These are phyloP conservation scores for Lasiodiplodia gonubiensis DNA, from an alignment of 2,329 filamentous ascomycete genomes.

Conservation along the genomic window DNA sequence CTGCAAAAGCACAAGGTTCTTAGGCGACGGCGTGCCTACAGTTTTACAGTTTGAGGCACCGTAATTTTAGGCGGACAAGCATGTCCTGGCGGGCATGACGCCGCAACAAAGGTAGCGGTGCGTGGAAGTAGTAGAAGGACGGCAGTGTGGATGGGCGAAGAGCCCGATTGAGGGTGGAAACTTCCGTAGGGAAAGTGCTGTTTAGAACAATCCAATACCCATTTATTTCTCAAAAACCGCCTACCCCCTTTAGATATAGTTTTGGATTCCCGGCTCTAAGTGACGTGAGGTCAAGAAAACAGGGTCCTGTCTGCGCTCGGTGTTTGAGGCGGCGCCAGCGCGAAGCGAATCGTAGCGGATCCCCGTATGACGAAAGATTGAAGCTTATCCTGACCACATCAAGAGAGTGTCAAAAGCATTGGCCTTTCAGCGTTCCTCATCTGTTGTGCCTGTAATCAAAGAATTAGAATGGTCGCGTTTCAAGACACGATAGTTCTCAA, in stretches of 20 bases:
- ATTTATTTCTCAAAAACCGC: not conserved
- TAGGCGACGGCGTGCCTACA: not conserved
- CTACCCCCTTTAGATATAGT: not conserved
- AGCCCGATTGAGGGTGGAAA: not conserved
- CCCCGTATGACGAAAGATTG: not conserved
- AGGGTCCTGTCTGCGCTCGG: not conserved
- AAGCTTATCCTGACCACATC: conserved; percentile 7
- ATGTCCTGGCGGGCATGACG: not conserved
- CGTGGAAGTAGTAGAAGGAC: not conserved
- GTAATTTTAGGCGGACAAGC: not conserved
- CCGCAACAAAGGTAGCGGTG: not conserved
- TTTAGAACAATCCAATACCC: conserved; percentile 23
- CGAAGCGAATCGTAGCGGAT: conserved; percentile 6
- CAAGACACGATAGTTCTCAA: too few relatives aligned
- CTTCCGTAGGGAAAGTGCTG: not conserved
- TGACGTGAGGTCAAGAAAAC: conserved; percentile 5
- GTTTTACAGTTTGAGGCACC: not conserved
- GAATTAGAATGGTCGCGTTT: too few relatives aligned
- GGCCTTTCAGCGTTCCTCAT: too few relatives aligned
- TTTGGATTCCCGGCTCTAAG: not conserved
- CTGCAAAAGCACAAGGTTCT: not conserved
- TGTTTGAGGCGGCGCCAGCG: conserved; percentile 1
- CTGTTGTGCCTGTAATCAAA: too few relatives aligned
- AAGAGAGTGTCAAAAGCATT: too few relatives aligned
- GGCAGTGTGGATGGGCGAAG: not conserved